Conservation (phyloP, 495 filamentous ascomycete species). For the Sporormia fimetaria region DNA sequence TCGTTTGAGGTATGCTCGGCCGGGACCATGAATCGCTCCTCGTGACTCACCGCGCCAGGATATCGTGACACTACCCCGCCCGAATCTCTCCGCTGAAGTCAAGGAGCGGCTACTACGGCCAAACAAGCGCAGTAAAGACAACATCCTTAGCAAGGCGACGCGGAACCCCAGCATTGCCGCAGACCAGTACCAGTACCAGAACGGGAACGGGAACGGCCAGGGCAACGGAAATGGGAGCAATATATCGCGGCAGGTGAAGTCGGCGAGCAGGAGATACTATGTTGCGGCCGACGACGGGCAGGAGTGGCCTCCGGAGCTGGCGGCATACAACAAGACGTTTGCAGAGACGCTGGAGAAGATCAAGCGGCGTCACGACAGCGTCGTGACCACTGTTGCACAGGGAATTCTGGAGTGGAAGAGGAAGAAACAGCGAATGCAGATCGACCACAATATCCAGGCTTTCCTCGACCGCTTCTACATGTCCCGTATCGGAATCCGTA, state of each 20-base stretch:
- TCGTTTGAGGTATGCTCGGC: slow-evolving; percentile 77
- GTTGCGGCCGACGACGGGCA: slow-evolving; percentile 76
- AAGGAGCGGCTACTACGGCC: slow-evolving; percentile 68
- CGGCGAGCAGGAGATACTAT: slow-evolving; percentile 65
- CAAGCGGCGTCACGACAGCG: slow-evolving; percentile 90
- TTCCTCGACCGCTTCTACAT: slow-evolving; percentile 99
- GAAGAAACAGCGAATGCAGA: slow-evolving; percentile 91
- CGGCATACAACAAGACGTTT: slow-evolving; percentile 88
- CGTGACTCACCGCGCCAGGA: slow-evolving; percentile 45
- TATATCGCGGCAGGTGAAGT: too few relatives aligned
- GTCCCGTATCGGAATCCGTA: slow-evolving; percentile 98
- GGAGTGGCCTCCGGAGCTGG: slow-evolving; percentile 90
- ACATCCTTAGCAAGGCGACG: slow-evolving; percentile 66
- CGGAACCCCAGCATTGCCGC: slow-evolving; percentile 79
- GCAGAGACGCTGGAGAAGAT: slow-evolving; percentile 75
- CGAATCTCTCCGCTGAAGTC: slow-evolving; percentile 63
- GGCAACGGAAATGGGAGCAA: slow-evolving; percentile 38
- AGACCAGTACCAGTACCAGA: slow-evolving; percentile 67
- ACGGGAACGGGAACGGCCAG: slow-evolving; percentile 40
- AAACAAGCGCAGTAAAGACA: slow-evolving; percentile 47
- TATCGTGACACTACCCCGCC: slow-evolving; percentile 73
- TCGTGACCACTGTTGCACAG: slow-evolving; percentile 87
- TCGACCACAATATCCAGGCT: slow-evolving; percentile 88
- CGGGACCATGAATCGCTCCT: slow-evolving; percentile 9
- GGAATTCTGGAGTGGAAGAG: slow-evolving; percentile 97